phyloP scores from a whole-genome alignment of 371 early-diverging fungal genomes.

The Rhizomucor miehei region DNA sequence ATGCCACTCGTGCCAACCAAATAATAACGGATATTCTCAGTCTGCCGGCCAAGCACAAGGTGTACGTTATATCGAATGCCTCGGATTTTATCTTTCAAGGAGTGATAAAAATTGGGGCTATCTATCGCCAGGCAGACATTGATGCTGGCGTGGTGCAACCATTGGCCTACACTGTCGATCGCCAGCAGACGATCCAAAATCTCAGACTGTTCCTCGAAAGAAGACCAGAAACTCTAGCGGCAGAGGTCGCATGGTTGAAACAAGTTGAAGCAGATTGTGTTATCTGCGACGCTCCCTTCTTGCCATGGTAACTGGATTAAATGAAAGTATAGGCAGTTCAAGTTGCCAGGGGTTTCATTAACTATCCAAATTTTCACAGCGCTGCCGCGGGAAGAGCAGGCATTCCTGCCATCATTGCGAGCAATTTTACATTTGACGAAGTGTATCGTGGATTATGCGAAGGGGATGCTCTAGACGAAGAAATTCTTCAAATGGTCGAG shows the following conservation, averaged over 20 bases:
- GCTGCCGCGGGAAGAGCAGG: conserved; percentile 57
- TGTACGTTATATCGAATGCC: conserved; percentile 65
- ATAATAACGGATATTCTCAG: conserved; percentile 57
- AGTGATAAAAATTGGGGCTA: conserved; percentile 53
- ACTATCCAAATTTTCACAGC: conserved; percentile 18
- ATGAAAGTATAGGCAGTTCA: too few relatives aligned
- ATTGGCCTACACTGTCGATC: conserved; percentile 70
- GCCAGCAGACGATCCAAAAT: conserved; percentile 50
- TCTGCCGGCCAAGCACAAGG: conserved; percentile 53
- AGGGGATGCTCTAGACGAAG: conserved; percentile 51
- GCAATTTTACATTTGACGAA: conserved; percentile 80
- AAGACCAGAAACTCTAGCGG: conserved; percentile 41
- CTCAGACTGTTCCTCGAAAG: conserved; percentile 44
- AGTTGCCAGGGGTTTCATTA: too few relatives aligned
- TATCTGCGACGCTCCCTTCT: conserved; percentile 67
- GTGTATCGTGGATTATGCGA: conserved; percentile 63
- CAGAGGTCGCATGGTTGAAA: conserved; percentile 55
- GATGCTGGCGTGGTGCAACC: conserved; percentile 74
- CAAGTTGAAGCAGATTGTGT: conserved; percentile 61
- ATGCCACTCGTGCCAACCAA: conserved; percentile 66
- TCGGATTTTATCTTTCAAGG: conserved; percentile 65
- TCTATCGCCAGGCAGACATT: conserved; percentile 58
- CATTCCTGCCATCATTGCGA: conserved; percentile 67
- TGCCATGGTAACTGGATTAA: conserved; percentile 54
- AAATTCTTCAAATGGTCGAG: conserved; percentile 46